Base-by-base conservation (phyloP, 1,284 basidiomycete species). In the Pseudozyma pruni region DNA sequence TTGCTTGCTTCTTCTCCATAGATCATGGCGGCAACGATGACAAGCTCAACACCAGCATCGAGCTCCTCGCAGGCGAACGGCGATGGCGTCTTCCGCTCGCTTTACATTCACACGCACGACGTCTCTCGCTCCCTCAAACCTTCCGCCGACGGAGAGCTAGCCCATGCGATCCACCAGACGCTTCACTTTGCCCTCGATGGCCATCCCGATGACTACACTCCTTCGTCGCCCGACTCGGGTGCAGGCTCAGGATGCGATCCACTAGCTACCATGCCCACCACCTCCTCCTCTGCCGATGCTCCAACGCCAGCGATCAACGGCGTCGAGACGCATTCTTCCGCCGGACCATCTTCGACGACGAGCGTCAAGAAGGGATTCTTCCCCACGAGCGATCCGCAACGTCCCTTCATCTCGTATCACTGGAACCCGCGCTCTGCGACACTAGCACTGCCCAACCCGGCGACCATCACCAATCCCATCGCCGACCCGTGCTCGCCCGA, bases 111-210 rank as follows among this genome's bases (percentile, higher is more conserved):
- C 46, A 79, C 75, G 3, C 75, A 78, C 66, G 69, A 79, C 33
- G 77, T 76, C 25, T 70, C 71, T 4, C 57, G 75, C 14, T 60
- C 59, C 2, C 62, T 79, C 25, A 77, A 79, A 56, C 74, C 77
- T 6, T 76, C 76, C 2, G 37, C 62, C 29, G 73, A 76, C 42
- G 77, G 77, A 47, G 75, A 77, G 35, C 52, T 79, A 22, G 72
- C 77, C 0, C 66, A 79, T 32, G 75, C 77, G 3, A 53, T 79
- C n/a, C 77, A 79, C 44, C 74, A 79, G 34, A 79, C 77, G 10
- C 63, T 79, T 5, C 77, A 79, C 51, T 78, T 72, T 43, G 70
- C 77, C 10, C 71, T 79, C 22, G 77, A 79, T 49, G 77, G 74
- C 8, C 56, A 76, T 41, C 61, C 64, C 20, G 71, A 77, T 17